Evolutionary conservation across 805 yeast genomes (phyloP), one percentile per base, ranked within the genome.

Genomic region (Saccharomyces mikatae): DNA sequence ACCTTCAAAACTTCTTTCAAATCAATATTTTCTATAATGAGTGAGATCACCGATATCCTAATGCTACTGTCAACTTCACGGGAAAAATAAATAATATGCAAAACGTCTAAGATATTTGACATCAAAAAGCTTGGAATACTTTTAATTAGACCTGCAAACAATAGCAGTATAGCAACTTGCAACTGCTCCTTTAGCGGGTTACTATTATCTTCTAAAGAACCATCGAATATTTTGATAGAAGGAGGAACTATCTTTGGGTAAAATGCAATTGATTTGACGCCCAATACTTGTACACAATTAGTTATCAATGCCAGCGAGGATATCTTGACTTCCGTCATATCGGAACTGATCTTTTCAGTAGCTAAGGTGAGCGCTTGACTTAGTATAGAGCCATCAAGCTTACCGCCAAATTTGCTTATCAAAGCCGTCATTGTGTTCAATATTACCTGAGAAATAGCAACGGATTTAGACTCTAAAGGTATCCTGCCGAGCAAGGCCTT

Each of bases 211-310:
- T 56, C 52, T 14, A 60, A 51, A 1, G 62, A 57, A 13, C 66
- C 64, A 29, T 78, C 75, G 72, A 87, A 86, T 41, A 88, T 77
- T 28, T 74, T 72, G 53, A 89, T 75, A 10, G 87, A 75, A 13
- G 89, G 88, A 14, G 90, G 89, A 57, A 94, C 80, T 65, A 91
- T 84, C 69, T 84, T 85, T 31, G 97, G 89, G 76, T 90, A 87
- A 64, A 78, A 80, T 6, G 96, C 91, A 65, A 94, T 85, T 58
- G 85, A 77, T 65, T 89, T 87, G 21, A 95, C 91, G 52, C 99
- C 99, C 48, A 91, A 70, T 26, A 83, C 79, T 52, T 83, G 81
- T 53, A 89, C 80, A 54, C 89, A 73, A 60, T 83, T 82, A 54
- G 88, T 82, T 57, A 89, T 80, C 55, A 86, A 83, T 60, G 84